Evolutionary conservation across 2,329 filamentous ascomycete species (phyloP), one percentile per base, ranked within the genome.

Genomic region (Aspergillus sp.): DNA sequence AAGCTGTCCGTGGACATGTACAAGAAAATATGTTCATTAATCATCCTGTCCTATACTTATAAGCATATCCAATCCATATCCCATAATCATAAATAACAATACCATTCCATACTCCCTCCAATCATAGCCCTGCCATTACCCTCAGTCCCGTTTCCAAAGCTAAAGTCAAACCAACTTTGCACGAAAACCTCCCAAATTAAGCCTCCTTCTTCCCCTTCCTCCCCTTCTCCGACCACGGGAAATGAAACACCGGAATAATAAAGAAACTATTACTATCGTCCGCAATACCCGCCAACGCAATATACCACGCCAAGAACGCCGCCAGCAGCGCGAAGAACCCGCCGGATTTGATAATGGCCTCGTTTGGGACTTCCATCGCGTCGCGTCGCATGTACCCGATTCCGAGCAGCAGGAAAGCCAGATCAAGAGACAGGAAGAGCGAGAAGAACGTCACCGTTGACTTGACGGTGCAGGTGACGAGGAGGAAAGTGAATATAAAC

Each of bases 171-270:
- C 26, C 1, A 29, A 29, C 26, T 2, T 9, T 29, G 26, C 26
- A 26, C 5, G 26, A 26, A 26, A 26, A 9, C 26, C 4, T 29
- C 26, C 26, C 26, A 6, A 29, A 29, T 9, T 47, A 47, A 14
- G 45, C 45, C 11, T 9, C 26, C n/a, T 46, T n/a, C 5, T 45
- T 53, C 12, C 54, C 56, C 52, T 53, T 61, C 24, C 54, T 85
- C 49, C 86, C 89, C 80, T 89, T 88, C 70, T 89, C 89, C 45
- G 90, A 93, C 92, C 92, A 96, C 45, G 92, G 92, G 82, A 96
- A 94, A 81, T 96, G 91, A 69, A 89, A 87, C 62, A 96, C 91
- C 53, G 92, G 92, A 60, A 95, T 86, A 74, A 93, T 82, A 81
- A 96, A 93, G 85, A 96, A 96, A 80, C 90, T 93, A 61, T 81